Evolutionary conservation across 73 alveolate species (phyloP).

Genomic region (Paramecium caudatum): DNA sequence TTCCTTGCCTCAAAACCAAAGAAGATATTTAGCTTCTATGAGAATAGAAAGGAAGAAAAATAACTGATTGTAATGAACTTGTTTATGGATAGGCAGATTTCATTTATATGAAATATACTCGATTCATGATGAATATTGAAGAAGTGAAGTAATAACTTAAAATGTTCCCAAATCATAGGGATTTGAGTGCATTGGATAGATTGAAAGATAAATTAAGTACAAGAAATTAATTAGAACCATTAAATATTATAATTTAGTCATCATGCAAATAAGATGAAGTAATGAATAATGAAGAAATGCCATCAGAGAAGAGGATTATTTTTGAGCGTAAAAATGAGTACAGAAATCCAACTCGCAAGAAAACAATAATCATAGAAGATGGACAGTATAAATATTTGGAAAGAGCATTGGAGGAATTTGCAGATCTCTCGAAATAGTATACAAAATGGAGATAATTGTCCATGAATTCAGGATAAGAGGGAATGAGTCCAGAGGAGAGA

Average conservation of each 20-base stretch:
- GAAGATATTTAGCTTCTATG: slow-evolving; percentile 23
- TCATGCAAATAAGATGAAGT: too few species aligned
- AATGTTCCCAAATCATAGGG: slow-evolving; percentile 12
- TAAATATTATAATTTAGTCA: too few species aligned
- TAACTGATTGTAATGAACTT: slow-evolving; percentile 14
- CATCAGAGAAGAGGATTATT: background rate
- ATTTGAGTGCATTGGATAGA: background rate
- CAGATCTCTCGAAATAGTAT: slow-evolving; percentile 1
- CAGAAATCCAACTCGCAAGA: slow-evolving; percentile 6
- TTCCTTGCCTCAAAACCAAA: background rate
- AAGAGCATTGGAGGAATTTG: slow-evolving; percentile 11
- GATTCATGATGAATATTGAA: slow-evolving; percentile 46
- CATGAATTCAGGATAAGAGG: slow-evolving; percentile 7
- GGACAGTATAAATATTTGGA: slow-evolving; percentile 21
- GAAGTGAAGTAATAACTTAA: slow-evolving; percentile 6
- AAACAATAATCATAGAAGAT: slow-evolving; percentile 12
- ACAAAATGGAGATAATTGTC: slow-evolving; percentile 56
- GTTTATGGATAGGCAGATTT: slow-evolving; percentile 40
- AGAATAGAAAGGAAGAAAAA: slow-evolving; percentile 56
- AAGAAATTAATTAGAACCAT: too few species aligned
- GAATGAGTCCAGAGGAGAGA: slow-evolving; percentile 42
- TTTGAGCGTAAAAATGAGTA: slow-evolving; percentile 35
- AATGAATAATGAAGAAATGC: slow-evolving; percentile 23
- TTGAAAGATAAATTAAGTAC: background rate
- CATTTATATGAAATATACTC: slow-evolving; percentile 18